Evolutionary conservation across 2,329 filamentous ascomycete species (phyloP), one percentile per base, ranked within the genome.

Genomic region (Trichoderma oligosporum): DNA sequence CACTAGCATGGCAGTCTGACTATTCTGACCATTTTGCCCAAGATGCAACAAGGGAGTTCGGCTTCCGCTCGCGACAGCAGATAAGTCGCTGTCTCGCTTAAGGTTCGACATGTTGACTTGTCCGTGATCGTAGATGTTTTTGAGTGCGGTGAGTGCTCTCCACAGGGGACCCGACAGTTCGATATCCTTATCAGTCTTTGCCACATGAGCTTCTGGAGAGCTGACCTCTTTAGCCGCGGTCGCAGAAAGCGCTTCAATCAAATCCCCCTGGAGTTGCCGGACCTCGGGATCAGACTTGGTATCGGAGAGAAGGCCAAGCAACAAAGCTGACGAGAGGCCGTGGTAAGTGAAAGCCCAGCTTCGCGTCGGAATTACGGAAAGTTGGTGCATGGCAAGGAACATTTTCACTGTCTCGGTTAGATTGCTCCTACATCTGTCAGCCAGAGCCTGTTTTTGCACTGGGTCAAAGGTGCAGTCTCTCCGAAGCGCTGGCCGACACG

Each of bases 341-440:
- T 87, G 83, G 58, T 86, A 86, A 1, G 84, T 87, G 60, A 86
- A 86, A 0, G 84, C 83, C 84, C 84, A 87, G 57, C 82, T 86
- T 24, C 84, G 75, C 0, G 84, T 87, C 1, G 84, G 84, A 45
- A 86, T 86, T 7, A 84, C 81, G 2, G 83, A 86, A 27, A 87
- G 72, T 61, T 85, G 83, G 67, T 87, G 83, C 84, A 87, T 87
- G 14, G 83, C 82, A 20, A 87, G 73, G 65, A 86, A 87, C 83
- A 86, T 87, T 38, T 82, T 79, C 9, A 87, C 83, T 11, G 83
- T 86, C 66, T 86, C 83, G 5, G 82, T 82, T 24, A 87, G 72
- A 64, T 85, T 86, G 14, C 74, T 70, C 66, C 84, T 85, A 73
- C 84, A 87, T 57, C 79, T 78, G 25, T 81, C 77, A 1, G 81